A percentile compares a stretch with the other conserved stretches of the same genome.
Conservation (phyloP, 345 rosid species). For the Rhodamnia argentea region DNA sequence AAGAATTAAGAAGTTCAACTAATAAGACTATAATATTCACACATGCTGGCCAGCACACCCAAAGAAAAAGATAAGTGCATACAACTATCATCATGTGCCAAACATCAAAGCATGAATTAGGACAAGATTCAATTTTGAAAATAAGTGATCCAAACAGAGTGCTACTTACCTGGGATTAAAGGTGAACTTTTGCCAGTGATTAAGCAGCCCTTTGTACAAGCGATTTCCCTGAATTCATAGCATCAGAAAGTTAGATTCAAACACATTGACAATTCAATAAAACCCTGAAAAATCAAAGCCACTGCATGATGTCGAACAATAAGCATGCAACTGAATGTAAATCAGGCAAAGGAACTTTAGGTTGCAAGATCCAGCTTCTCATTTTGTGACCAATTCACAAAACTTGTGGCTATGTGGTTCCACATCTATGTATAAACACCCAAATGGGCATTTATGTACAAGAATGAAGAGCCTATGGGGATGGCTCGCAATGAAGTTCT, state of each 20-base stretch:
- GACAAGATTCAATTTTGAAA: not conserved
- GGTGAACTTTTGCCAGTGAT: conserved; percentile 94
- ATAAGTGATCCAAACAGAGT: not conserved
- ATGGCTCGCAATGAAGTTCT: not conserved
- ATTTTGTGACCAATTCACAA: not conserved
- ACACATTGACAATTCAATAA: not conserved
- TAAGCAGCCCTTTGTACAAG: conserved; percentile 74
- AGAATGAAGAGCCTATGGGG: not conserved
- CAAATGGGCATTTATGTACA: not conserved
- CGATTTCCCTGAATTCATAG: conserved; percentile 57
- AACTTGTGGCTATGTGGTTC: not conserved
- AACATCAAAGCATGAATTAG: not conserved
- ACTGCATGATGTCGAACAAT: not conserved
- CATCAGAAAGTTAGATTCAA: not conserved
- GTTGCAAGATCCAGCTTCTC: not conserved
- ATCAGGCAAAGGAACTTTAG: not conserved
- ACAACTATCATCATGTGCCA: not conserved
- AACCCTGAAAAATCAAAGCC: not conserved
- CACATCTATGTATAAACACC: not conserved
- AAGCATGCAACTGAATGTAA: not conserved
- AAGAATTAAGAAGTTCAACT: not conserved
- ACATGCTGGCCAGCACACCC: not conserved
- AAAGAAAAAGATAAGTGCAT: not conserved
- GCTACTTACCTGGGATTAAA: conserved; percentile 82
- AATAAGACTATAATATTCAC: not conserved